Base-by-base conservation (phyloP, 139 green algal species). In the Chlamydomonas schloesseri region DNA sequence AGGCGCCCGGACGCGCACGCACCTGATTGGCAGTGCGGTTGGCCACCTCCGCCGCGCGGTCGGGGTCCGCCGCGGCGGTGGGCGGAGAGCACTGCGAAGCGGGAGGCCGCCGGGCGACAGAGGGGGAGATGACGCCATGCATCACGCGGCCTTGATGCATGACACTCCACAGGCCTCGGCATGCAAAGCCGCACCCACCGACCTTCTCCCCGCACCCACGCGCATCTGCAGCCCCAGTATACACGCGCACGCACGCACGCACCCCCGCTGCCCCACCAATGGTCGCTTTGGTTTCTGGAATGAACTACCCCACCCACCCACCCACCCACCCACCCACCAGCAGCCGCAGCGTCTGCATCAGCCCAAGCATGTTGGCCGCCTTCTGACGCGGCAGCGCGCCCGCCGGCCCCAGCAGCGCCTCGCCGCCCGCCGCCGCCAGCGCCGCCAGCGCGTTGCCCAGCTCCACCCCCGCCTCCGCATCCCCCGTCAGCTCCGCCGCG, bases 331-430 rank as follows among this genome's bases (percentile, higher is more conserved):
- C 31, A 24, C 86, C 76, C 71, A 97, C 77, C 87, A 97, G 89
- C 55, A 97, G 74, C 69, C 88, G 50, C 6, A 95, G 71, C 0
- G 89, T 93, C 71, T 95, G 93, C 28, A 98, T 80, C 46, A 91
- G 83, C 33, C 89, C 93, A 82, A 97, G 74, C 78, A 96, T 88
- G 88, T 96, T 96, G 73, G 79, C 80, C 24, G 89, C 87, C 74
- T 92, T 93, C 70, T 97, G 94, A 26, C 65, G 50, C 18, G 67
- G 47, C 80, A 86, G 80, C 80, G 46, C 21, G 36, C 13, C n/a
- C 14, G 67, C 47, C 42, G 42, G 42, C 47, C 80, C 67, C 33
- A 55, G 47, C 80, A 86, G 80, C 67, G 67, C 64, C 18, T 84
- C 78, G 2, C n/a, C 33, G 17, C 64, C 84, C 24, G 47, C 82